Evolutionary conservation across 495 filamentous ascomycete genomes (phyloP).

Genomic region (Tuber magnatum): DNA sequence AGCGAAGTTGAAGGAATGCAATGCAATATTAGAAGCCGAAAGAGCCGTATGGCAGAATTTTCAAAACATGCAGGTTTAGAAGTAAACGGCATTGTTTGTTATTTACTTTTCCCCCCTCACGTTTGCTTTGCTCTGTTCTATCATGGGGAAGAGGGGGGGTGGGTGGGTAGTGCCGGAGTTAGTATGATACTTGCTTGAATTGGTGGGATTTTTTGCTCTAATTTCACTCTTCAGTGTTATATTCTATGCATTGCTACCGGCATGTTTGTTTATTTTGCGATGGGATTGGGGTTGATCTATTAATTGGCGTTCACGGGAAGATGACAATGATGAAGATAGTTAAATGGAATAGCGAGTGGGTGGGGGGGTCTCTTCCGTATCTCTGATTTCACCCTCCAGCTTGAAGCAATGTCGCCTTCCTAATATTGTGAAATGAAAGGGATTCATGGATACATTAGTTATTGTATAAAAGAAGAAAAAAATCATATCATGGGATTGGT

Average conservation of each 20-base stretch:
- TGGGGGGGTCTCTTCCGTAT: not conserved
- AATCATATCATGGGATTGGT: not conserved
- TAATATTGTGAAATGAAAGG: not conserved
- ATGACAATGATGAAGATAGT: not conserved
- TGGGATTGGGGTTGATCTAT: not conserved
- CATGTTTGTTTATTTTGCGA: not conserved
- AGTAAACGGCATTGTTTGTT: not conserved
- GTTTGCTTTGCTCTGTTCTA: not conserved
- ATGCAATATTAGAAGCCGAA: conserved; percentile 29
- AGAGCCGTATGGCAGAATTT: conserved; percentile 25
- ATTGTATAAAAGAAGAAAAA: not conserved
- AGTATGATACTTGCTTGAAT: not conserved
- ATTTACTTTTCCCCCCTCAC: not conserved
- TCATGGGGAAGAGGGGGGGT: not conserved
- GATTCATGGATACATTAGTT: not conserved
- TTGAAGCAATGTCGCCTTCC: not conserved
- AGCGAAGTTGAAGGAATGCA: conserved; percentile 32
- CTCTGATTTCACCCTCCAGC: not conserved
- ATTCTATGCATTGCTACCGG: not conserved
- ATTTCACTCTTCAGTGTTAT: not conserved
- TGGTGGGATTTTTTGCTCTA: not conserved
- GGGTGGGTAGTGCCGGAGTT: not conserved
- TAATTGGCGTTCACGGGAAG: not conserved
- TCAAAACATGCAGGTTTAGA: conserved; percentile 1
- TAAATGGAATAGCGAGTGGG: not conserved